Evolutionary conservation across 768 basidiomycete species (phyloP), one percentile per base, ranked within the genome.

Genomic region (Naganishia onofrii): DNA sequence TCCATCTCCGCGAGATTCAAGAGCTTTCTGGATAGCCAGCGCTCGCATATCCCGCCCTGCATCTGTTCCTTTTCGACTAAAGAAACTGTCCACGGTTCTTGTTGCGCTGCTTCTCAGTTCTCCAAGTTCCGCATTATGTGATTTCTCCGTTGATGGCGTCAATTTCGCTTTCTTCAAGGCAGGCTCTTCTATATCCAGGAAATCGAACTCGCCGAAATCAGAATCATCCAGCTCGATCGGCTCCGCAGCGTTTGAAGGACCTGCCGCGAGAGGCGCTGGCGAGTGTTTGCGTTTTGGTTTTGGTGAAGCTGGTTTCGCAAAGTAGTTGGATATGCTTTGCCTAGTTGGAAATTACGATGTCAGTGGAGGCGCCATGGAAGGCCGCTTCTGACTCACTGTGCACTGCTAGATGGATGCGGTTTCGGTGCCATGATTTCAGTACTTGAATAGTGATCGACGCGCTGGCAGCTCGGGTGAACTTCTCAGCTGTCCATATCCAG

Each of bases 191-290:
- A 63, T 26, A 29, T 63, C 17, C 15, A 46, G 60, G 2, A 63
- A 3, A 42, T n/a, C 38, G 38, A 63, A 34, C 15, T 46, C 60
- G 23, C 46, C 60, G 23, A 42, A 26, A n/a, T 63, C 60, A 17
- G 42, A 63, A 36, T 63, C 60, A 34, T 63, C 60, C 46, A 63
- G 38, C 23, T 44, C 60, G 60, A 63, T 63, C 60, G 60, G 60
- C 15, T 63, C 60, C 17, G 13, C 28, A 34, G 42, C 60, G 17
- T 44, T 44, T 12, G 60, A 44, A 3, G 34, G 38, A 28, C 23
- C 21, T 36, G 15, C n/a, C 2, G 7, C 23, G 9, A 2, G n/a
- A 7, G 60, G 6, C 29, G 5, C 23, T 12, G 60, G 36, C 12
- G 60, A 63, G 42, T 63, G 60, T 63, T 42, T 44, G 10, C 60